Evolutionary conservation across 495 filamentous ascomycete species (phyloP), one percentile per base, ranked within the genome.

Genomic region (Tetracladium setigerum): DNA sequence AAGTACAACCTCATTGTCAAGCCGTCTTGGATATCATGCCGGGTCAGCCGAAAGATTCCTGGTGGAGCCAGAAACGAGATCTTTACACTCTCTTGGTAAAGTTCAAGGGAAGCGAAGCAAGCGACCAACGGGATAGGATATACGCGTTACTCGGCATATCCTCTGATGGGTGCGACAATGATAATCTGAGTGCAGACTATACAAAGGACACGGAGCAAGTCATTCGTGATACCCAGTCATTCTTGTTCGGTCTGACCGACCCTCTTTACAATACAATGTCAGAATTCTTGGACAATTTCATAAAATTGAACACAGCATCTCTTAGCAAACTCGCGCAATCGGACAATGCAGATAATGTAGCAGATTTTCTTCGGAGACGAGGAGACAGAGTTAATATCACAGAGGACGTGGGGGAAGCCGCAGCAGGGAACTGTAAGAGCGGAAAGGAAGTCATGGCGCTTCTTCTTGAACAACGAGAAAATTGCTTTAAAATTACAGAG

Each of bases 1-100:
- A 30, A 0, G 39, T 49, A 5, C 30, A 50, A 0, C 1, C 17
- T 6, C 53, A 55, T 44, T 55, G 36, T 4, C 59, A 68, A 48
- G 56, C 63, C 13, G 55, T 68, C 1, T 54, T 68, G 11, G 64
- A 67, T 33, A 60, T 68, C 35, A 64, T 67, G 55, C 62, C 63
- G 1, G 57, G 64, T 1, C 31, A 19, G 9, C 49, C 49, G 0
- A 34, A 54, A 38, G 33, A 45, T 0, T 64, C 62, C 1, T 65
- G 65, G 62, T 65, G 60, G 60, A 41, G 31, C 1, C 10, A 55
- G 31, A 50, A 41, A 1, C 55, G 49, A 16, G 30, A 56, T 14
- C 60, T 69, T 8, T 33, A 56, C 11, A 57, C 52, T n/a, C 49
- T 69, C 1, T 49, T 69, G 7, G 0, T 31, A 6, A 62, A 57